Evolutionary conservation across 1,284 basidiomycete species (phyloP).

Genomic region (Cutaneotrichosporon sp.): DNA sequence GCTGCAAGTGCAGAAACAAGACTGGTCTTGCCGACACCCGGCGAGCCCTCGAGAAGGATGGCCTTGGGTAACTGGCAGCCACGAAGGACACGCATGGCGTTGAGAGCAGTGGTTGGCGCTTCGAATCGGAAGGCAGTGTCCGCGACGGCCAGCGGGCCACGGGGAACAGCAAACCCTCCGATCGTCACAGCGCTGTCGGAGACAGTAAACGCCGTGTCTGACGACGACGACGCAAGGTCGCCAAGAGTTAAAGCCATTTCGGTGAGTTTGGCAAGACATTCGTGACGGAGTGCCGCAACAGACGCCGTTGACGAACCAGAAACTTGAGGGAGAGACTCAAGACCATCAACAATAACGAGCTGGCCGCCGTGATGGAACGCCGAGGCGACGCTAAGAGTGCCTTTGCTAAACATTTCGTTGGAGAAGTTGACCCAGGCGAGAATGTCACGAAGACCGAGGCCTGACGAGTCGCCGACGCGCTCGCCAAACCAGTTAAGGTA

Average conservation of each 20-base stretch:
- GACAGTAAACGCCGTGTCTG: slow-evolving; percentile 19
- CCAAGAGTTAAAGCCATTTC: slow-evolving; percentile 22
- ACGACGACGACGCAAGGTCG: slow-evolving; percentile 3
- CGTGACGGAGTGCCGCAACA: slow-evolving; percentile 34
- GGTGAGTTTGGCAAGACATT: slow-evolving; percentile 35
- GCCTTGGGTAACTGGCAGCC: slow-evolving; percentile 89
- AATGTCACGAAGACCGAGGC: slow-evolving; percentile 80
- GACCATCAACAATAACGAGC: slow-evolving; percentile 79
- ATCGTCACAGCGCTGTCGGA: slow-evolving; percentile 53
- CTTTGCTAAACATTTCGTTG: slow-evolving; percentile 56
- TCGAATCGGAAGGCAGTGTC: slow-evolving; percentile 65
- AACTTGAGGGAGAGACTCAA: slow-evolving; percentile 68
- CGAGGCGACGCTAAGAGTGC: slow-evolving; percentile 50
- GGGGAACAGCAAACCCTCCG: slow-evolving; percentile 68
- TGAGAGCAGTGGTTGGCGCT: slow-evolving; percentile 82
- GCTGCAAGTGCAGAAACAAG: slow-evolving; percentile 82
- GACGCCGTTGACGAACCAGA: slow-evolving; percentile 37
- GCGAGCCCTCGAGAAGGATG: slow-evolving; percentile 92
- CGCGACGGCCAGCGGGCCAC: slow-evolving; percentile 52
- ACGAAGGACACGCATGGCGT: slow-evolving; percentile 82
- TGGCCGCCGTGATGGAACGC: slow-evolving; percentile 80
- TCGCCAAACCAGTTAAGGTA: slow-evolving; percentile 76
- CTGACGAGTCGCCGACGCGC: slow-evolving; percentile 56
- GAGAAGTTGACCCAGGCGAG: slow-evolving; percentile 89
- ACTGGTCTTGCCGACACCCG: slow-evolving; percentile 99